Evolutionary conservation across 2,329 filamentous ascomycete genomes (phyloP).

Genomic region (Dothideomycetes sp.): DNA sequence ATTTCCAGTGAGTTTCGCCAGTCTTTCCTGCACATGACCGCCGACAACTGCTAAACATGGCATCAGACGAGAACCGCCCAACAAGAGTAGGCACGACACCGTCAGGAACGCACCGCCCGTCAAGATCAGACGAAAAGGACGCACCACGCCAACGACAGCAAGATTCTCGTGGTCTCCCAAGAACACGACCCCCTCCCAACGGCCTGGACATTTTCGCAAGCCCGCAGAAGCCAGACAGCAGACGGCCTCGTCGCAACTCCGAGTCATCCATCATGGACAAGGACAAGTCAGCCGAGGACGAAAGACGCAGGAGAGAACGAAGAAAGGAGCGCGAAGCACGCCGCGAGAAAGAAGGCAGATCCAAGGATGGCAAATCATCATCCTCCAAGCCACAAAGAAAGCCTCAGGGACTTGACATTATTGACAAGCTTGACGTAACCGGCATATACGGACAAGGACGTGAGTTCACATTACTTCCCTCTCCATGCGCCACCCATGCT

Average conservation of each 20-base stretch:
- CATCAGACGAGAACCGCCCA: no score
- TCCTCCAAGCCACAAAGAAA: conserved; percentile 21
- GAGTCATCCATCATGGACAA: conserved; percentile 64
- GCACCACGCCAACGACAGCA: conserved; percentile 40
- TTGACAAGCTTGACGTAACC: conserved; percentile 92
- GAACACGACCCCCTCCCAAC: conserved; percentile 20
- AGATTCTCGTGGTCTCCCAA: conserved; percentile 25
- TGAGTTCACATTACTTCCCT: conserved; percentile 38
- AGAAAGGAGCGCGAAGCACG: conserved; percentile 42
- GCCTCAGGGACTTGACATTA: conserved; percentile 61
- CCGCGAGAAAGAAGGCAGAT: conserved; percentile 20
- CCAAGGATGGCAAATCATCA: conserved; percentile 25
- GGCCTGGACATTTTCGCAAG: conserved; percentile 38
- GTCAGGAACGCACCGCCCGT: conserved; percentile 45
- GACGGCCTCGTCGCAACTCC: conserved; percentile 61
- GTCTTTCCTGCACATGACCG: no score
- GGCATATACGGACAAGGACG: conserved; percentile 88
- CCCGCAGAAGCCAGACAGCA: conserved; percentile 26
- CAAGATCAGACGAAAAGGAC: conserved; percentile 57
- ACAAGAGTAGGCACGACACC: conserved; percentile 36
- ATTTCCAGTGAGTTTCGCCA: conserved; percentile 31
- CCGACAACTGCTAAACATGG: no score
- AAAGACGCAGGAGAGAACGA: conserved; percentile 38
- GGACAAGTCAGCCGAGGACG: conserved; percentile 47
- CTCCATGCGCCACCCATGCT: not conserved